phyloP scores from a whole-genome alignment of 495 filamentous ascomycete species.

The Neurospora sp. region DNA sequence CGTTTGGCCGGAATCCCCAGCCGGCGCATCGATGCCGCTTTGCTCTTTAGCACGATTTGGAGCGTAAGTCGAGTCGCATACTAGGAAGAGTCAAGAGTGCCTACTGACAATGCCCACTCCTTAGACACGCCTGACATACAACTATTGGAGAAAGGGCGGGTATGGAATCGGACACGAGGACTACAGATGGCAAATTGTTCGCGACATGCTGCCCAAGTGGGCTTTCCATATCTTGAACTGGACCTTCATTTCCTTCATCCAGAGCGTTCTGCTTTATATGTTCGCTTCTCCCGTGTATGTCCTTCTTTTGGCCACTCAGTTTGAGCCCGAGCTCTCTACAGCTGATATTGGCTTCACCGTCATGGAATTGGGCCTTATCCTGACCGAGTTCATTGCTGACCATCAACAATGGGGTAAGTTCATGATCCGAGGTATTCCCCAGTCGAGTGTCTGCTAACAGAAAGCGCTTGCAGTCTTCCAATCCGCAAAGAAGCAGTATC shows the following conservation, averaged over 20 bases:
- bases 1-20: slow-evolving; percentile 64
- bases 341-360: slow-evolving; percentile 61
- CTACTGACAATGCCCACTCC: background rate
- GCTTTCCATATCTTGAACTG: slow-evolving; percentile 80
- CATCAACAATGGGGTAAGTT: slow-evolving; percentile 83
- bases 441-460: slow-evolving; percentile 10
- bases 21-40: slow-evolving; percentile 59
- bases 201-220: slow-evolving; percentile 28
- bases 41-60: slow-evolving; percentile 67
- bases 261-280: slow-evolving; percentile 67
- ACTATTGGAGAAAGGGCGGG: slow-evolving; percentile 95
- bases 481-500: slow-evolving; percentile 65
- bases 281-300: slow-evolving; percentile 77
- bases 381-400: slow-evolving; percentile 75
- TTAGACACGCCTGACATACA: slow-evolving; percentile 76
- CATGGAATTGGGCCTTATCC: slow-evolving; percentile 55
- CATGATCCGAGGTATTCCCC: background rate
- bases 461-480: slow-evolving; percentile 51
- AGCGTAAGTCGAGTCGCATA: slow-evolving; percentile 46
- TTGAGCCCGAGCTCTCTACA: slow-evolving; percentile 34
- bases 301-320: slow-evolving; percentile 48
- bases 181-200: slow-evolving; percentile 70
- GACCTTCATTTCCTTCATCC: slow-evolving; percentile 74
- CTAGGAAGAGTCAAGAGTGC: background rate
- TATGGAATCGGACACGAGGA: slow-evolving; percentile 84